Conservation (phyloP, 1,284 basidiomycete genomes). For the Pisolithus thermaeus region DNA sequence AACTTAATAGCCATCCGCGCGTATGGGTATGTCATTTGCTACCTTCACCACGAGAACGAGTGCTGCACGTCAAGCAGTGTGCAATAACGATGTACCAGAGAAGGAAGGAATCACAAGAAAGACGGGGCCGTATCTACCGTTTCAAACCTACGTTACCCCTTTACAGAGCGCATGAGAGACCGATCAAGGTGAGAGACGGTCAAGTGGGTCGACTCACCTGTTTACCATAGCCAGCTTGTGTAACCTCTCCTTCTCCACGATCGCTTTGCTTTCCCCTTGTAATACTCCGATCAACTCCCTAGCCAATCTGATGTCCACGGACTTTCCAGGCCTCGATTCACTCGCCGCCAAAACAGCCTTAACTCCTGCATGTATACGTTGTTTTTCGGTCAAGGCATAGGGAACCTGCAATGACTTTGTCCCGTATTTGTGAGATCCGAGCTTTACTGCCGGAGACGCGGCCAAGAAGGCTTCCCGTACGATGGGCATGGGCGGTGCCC, state of each 20-base stretch:
- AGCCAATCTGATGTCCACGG: slow-evolving; percentile 63
- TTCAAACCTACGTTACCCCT: slow-evolving; percentile 20
- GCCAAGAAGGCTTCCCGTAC: slow-evolving; percentile 62
- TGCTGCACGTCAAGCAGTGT: too few species aligned
- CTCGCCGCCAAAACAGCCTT: slow-evolving; percentile 61
- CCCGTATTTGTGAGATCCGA: slow-evolving; percentile 44
- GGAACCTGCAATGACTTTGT: slow-evolving; percentile 65
- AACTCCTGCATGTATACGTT: slow-evolving; percentile 63
- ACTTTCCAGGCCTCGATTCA: slow-evolving; percentile 45
- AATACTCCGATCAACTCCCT: slow-evolving; percentile 68
- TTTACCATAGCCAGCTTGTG: slow-evolving; percentile 76
- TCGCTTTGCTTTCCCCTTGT: slow-evolving; percentile 50
- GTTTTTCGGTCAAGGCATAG: slow-evolving; percentile 69
- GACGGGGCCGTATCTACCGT: background rate
- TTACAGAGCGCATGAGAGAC: background rate
- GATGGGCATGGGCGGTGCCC: slow-evolving; percentile 71
- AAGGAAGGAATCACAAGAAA: slow-evolving; percentile 5
- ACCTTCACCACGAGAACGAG: background rate
- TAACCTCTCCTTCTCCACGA: slow-evolving; percentile 53
- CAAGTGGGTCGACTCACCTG: slow-evolving; percentile 51
- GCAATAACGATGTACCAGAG: too few species aligned
- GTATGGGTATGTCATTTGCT: background rate
- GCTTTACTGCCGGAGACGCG: slow-evolving; percentile 62
- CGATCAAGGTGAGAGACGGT: background rate
- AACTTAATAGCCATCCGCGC: too few species aligned